These are phyloP conservation scores for Macroventuria anomochaeta DNA, from an alignment of 2,329 filamentous ascomycete species.

Conservation along the genomic window DNA sequence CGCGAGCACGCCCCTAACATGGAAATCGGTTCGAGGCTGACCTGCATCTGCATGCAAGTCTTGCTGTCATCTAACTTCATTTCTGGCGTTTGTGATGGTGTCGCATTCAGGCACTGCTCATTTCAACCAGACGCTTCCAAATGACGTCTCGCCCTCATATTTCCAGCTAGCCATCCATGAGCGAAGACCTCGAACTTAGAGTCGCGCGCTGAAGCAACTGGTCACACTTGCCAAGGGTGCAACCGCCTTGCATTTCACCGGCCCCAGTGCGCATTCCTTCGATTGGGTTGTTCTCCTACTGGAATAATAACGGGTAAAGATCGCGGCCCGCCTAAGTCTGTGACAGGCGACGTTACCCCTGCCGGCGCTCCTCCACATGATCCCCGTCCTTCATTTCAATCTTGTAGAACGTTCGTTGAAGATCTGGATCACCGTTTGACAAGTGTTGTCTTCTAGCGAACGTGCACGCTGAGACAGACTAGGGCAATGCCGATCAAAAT, in stretches of 20 bases:
- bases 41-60: not conserved
- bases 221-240: constrained; percentile 24
- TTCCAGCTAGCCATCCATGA: constrained; percentile 20
- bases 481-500: not conserved
- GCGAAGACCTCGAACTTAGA: constrained; percentile 14
- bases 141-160: constrained; percentile 11
- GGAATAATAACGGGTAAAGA: constrained; percentile 19
- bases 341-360: constrained; percentile 22
- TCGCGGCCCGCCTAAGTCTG: constrained; percentile 20
- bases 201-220: constrained; percentile 24
- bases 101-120: not conserved
- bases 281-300: constrained; percentile 25
- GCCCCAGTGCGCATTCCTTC: constrained; percentile 17
- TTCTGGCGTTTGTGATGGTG: not conserved
- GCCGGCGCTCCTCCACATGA: constrained; percentile 17
- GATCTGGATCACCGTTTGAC: not conserved
- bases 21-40: not conserved
- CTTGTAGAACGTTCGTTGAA: not conserved
- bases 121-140: constrained; percentile 1
- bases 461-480: not conserved
- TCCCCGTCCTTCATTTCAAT: constrained; percentile 13
- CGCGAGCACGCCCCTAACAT: not conserved
- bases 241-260: constrained; percentile 32
- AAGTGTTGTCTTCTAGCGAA: not conserved
- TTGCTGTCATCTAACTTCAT: not conserved